Evolutionary conservation across 208 protist genomes (phyloP).

Genomic region (Trypanosoma mega): DNA sequence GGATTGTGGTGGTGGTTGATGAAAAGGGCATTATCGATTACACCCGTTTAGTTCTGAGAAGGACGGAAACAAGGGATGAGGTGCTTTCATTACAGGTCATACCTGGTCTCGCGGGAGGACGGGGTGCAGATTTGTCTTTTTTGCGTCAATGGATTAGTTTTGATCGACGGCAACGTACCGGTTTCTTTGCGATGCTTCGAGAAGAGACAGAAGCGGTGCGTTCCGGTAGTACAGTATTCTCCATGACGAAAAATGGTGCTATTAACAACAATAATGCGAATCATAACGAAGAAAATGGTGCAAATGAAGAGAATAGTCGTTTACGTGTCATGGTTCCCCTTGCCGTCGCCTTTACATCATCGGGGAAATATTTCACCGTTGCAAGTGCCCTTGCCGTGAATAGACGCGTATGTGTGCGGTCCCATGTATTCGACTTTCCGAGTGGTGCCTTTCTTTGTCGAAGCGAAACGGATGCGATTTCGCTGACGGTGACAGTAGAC

Average conservation of each 20-base stretch:
- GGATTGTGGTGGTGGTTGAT: conserved; percentile 50
- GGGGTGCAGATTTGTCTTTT: conserved; percentile 34
- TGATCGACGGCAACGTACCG: conserved; percentile 49
- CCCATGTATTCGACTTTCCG: conserved; percentile 50
- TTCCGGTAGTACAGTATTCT: neutral
- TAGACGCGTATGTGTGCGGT: conserved; percentile 22
- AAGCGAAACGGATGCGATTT: conserved; percentile 25
- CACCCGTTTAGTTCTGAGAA: conserved; percentile 32
- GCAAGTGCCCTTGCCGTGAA: conserved; percentile 25
- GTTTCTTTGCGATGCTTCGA: conserved; percentile 58
- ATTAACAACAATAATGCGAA: too few species aligned
- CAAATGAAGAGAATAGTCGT: too few species aligned
- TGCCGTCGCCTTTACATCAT: conserved; percentile 37
- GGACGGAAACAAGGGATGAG: conserved; percentile 8
- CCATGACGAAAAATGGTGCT: too few species aligned
- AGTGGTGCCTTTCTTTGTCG: conserved; percentile 34
- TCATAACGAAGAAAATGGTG: too few species aligned
- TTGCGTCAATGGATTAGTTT: conserved; percentile 57
- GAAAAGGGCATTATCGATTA: conserved; percentile 63
- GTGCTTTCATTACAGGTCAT: conserved; percentile 46
- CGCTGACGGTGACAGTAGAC: conserved; percentile 11
- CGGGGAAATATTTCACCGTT: conserved; percentile 47
- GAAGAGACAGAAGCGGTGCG: conserved; percentile 19
- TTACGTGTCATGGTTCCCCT: conserved; percentile 35
- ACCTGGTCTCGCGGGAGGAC: conserved; percentile 32